phyloP scores from a whole-genome alignment of 805 yeast genomes.

The Candida incommunis region DNA sequence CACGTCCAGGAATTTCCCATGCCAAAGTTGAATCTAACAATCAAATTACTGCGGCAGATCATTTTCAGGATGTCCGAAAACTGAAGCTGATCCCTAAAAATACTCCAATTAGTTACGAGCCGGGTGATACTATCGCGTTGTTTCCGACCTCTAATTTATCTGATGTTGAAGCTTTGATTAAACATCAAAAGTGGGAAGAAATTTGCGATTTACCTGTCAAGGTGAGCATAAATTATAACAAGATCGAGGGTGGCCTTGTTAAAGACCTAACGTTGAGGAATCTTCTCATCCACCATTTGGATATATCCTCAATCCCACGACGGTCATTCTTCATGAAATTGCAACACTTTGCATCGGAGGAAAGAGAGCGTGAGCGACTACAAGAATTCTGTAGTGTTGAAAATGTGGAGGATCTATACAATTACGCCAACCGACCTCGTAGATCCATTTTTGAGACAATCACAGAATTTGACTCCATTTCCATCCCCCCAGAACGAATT shows the following conservation, averaged over 20 bases:
- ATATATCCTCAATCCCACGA: conserved; percentile 69
- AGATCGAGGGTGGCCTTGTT: conserved; percentile 33
- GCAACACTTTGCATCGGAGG: conserved; percentile 65
- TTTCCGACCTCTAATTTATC: conserved; percentile 58
- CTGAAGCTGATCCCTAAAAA: conserved; percentile 28
- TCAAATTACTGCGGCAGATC: conserved; percentile 54
- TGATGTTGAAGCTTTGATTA: conserved; percentile 51
- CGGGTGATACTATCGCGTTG: conserved; percentile 74
- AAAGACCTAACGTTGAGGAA: conserved; percentile 53
- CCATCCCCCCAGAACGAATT: conserved; percentile 60
- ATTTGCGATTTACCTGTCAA: conserved; percentile 47
- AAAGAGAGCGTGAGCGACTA: conserved; percentile 62
- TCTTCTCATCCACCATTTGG: conserved; percentile 65
- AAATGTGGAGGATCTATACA: conserved; percentile 68
- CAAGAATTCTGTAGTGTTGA: conserved; percentile 58
- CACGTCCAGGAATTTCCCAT: conserved; percentile 16
- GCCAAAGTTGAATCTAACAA: conserved; percentile 39
- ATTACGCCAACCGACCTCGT: conserved; percentile 89
- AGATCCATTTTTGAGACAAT: conserved; percentile 75
- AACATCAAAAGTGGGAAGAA: conserved; percentile 59
- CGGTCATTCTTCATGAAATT: conserved; percentile 63
- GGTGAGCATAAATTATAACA: conserved; percentile 22
- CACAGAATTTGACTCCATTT: conserved; percentile 63
- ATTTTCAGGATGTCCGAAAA: conserved; percentile 83
- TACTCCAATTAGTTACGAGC: conserved; percentile 27